Conservation (phyloP, 1,139 yeast genomes). For the Eremothecium cymbalariae region DNA sequence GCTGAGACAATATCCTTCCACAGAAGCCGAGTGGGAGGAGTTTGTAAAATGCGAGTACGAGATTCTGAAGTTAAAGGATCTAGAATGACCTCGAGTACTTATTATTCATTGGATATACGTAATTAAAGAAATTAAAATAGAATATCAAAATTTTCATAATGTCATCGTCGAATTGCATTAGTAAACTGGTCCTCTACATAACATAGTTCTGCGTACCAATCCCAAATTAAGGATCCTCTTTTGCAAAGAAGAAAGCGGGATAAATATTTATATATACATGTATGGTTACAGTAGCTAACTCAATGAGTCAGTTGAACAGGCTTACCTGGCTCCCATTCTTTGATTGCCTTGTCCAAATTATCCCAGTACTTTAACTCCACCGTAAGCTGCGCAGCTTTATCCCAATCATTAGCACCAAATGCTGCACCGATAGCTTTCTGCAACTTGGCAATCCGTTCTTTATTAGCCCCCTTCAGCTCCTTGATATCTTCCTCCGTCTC, state of each 20-base stretch:
- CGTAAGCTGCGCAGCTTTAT: constrained; percentile 53
- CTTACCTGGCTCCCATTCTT: constrained; percentile 71
- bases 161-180: no score
- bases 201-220: no score
- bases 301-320: no score
- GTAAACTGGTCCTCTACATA: no score
- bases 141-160: no score
- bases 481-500: constrained; percentile 49
- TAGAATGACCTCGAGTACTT: not conserved
- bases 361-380: constrained; percentile 77
- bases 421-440: constrained; percentile 32
- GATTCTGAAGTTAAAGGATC: constrained; percentile 34
- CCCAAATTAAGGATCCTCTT: no score
- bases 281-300: no score
- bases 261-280: no score
- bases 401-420: constrained; percentile 35
- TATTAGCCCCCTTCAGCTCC: constrained; percentile 47
- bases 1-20: constrained; percentile 70
- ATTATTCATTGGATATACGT: not conserved
- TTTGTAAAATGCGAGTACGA: constrained; percentile 55
- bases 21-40: constrained; percentile 50
- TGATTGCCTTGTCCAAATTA: constrained; percentile 63
- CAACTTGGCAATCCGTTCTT: constrained; percentile 40
- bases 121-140: no score
- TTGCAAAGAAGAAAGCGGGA: no score